These are phyloP conservation scores for Colletotrichum kahawae DNA, from an alignment of 2,329 filamentous ascomycete species.

Conservation along the genomic window DNA sequence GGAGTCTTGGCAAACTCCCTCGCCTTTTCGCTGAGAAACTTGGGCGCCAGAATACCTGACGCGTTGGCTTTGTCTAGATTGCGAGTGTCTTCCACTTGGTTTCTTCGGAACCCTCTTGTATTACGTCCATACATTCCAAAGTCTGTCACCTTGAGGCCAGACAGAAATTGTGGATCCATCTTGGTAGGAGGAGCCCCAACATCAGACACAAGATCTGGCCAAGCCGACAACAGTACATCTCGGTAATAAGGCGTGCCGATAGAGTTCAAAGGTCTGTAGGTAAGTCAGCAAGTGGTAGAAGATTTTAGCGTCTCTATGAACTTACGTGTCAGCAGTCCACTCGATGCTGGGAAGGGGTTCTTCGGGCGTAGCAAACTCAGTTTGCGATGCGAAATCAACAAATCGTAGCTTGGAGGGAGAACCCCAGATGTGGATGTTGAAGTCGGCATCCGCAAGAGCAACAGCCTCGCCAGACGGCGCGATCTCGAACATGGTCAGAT, in stretches of 20 bases:
- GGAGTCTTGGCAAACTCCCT: constrained; percentile 64
- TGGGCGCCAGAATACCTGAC: constrained; percentile 74
- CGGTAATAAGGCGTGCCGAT: constrained; percentile 95
- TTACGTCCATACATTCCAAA: constrained; percentile 82
- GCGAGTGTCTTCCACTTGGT: constrained; percentile 83
- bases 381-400: constrained; percentile 78
- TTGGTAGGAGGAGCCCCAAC: constrained; percentile 81
- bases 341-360: constrained; percentile 65
- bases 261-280: constrained; percentile 71
- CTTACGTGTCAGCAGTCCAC: constrained; percentile 74
- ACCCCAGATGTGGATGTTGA: constrained; percentile 85
- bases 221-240: constrained; percentile 84
- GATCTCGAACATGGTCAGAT: constrained; percentile 82
- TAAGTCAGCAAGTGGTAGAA: background rate
- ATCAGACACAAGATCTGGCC: constrained; percentile 87
- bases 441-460: constrained; percentile 79
- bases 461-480: constrained; percentile 88
- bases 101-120: constrained; percentile 73
- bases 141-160: constrained; percentile 72
- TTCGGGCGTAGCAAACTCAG: constrained; percentile 76
- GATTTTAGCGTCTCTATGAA: constrained; percentile 16
- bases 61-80: constrained; percentile 63
- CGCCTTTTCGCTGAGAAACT: constrained; percentile 93
- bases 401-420: constrained; percentile 86
- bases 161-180: constrained; percentile 73